Evolutionary conservation across 495 filamentous ascomycete species (phyloP).

Genomic region (Penicillium cataractarum): DNA sequence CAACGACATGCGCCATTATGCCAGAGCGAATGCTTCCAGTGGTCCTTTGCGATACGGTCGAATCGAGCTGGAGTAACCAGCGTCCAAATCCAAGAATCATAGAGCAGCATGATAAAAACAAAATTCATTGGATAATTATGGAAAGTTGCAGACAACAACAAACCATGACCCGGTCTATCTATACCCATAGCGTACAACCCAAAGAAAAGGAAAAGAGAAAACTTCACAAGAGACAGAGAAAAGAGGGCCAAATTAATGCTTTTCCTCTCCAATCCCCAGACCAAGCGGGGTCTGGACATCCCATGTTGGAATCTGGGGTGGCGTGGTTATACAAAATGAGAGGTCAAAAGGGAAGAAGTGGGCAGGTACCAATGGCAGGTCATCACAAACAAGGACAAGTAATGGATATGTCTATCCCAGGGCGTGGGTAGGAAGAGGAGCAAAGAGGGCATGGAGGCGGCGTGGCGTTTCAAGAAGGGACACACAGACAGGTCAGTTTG

Average conservation of each 20-base stretch:
- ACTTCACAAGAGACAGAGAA: neutral
- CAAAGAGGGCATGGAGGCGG: conserved; percentile 22
- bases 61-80: too few species aligned
- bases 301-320: neutral
- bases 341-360: conserved; percentile 11
- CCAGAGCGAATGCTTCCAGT: too few species aligned
- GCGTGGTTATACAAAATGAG: conserved; percentile 17
- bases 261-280: conserved; percentile 21
- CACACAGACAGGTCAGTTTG: conserved; percentile 5
- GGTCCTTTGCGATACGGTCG: too few species aligned
- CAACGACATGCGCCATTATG: too few species aligned
- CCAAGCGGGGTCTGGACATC: neutral
- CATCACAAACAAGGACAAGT: conserved; percentile 23
- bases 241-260: conserved; percentile 30
- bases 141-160: conserved; percentile 14
- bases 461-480: conserved; percentile 23
- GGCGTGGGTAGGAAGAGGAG: conserved; percentile 15
- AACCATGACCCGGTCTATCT: conserved; percentile 28
- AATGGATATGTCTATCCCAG: conserved; percentile 34
- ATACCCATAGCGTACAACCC: conserved; percentile 25
- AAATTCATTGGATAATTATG: conserved; percentile 15
- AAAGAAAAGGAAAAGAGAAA: conserved; percentile 5
- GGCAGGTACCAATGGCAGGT: conserved; percentile 20
- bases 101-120: conserved; percentile 1
- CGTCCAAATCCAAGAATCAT: neutral